Percentiles rank a stretch among this genome's conserved stretches.
These are phyloP conservation scores for Inonotus hispidus DNA, from an alignment of 1,284 basidiomycete genomes.

Conservation along the genomic window DNA sequence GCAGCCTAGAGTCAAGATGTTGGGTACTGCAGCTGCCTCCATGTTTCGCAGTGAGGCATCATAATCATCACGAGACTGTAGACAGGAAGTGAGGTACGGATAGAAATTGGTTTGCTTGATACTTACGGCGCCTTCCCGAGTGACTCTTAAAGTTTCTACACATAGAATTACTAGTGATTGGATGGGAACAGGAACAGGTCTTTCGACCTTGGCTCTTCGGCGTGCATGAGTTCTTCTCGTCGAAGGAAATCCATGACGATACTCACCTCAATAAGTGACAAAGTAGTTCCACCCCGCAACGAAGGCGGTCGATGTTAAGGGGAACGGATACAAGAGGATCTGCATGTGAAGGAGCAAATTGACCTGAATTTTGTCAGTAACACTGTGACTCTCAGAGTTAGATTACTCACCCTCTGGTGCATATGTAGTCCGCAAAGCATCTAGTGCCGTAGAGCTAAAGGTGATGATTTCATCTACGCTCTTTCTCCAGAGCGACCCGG, in stretches of 20 bases:
- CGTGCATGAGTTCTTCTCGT: slow-evolving; percentile 8
- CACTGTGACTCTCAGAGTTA: background rate
- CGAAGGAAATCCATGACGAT: background rate
- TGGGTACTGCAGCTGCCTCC: slow-evolving; percentile 49
- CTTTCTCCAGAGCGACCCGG: slow-evolving; percentile 66
- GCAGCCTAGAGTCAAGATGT: slow-evolving; percentile 51
- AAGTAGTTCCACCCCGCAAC: slow-evolving; percentile 47
- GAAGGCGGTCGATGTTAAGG: slow-evolving; percentile 54
- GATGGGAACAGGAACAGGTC: slow-evolving; percentile 71
- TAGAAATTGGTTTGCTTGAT: slow-evolving; percentile 1
- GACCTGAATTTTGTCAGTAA: slow-evolving; percentile 7
- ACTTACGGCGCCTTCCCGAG: slow-evolving; percentile 46
- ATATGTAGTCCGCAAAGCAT: slow-evolving; percentile 54
- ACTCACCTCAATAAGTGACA: slow-evolving; percentile 47
- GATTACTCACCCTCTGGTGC: slow-evolving; percentile 33
- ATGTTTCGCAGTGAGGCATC: slow-evolving; percentile 47
- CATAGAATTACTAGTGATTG: slow-evolving; percentile 53
- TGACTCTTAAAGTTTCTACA: slow-evolving; percentile 49
- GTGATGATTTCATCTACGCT: slow-evolving; percentile 60
- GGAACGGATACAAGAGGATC: slow-evolving; percentile 42
- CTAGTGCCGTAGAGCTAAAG: slow-evolving; percentile 57
- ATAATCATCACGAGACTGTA: slow-evolving; percentile 41
- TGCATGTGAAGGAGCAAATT: slow-evolving; percentile 19
- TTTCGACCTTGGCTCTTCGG: slow-evolving; percentile 48
- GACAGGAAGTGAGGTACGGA: background rate